Base-by-base conservation (phyloP, 2,329 filamentous ascomycete genomes). In the Pseudopithomyces chartarum region DNA sequence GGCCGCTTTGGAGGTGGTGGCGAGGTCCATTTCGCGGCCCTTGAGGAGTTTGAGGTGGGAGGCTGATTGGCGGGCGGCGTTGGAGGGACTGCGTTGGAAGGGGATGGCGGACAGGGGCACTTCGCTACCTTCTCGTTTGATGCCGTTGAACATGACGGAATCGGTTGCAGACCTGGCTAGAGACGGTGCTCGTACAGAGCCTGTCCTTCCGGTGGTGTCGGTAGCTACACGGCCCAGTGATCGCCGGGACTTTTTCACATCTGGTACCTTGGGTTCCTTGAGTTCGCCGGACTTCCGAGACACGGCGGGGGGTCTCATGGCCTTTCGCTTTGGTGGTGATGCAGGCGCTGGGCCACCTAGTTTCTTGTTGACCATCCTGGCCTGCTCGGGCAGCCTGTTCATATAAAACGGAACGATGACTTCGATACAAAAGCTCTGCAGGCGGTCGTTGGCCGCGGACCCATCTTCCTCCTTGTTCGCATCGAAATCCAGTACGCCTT, bases 341-440 rank as follows among this genome's bases (percentile, higher is more conserved):
- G 84, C 77, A 57, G 86, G 84, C 8, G 85, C 80, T 1, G 90
- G 90, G 0, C 90, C 90, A 15, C 91, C 90, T 4, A 94, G 81
- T 71, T 92, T 92, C 61, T 86, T 87, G 73, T 89, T 92, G 57
- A 93, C 86, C 4, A 82, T 80, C 45, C 87, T 83, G 66, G 90
- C 91, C 13, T 88, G 79, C 34, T 89, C 85, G 1, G 90, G 90
- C n/a, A 93, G 79, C 33, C 90, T 87, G 13, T 90, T 85, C 33
- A 89, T 87, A 70, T 92, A 95, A 85, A 94, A 94, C 33, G 91
- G 90, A 43, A 92, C 79, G 64, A 95, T 87, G 39, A 95, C 88
- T 69, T 95, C 90, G 15, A 90, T 81, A 68, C 90, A 94, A 69
- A 94, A 95, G 70, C 90, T 88, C 60, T 84, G 86, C 6, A 93